A percentile compares a stretch with the other conserved stretches of the same genome.
phyloP scores from a whole-genome alignment of 805 yeast species.

The Sugiyamaella smithiae region DNA sequence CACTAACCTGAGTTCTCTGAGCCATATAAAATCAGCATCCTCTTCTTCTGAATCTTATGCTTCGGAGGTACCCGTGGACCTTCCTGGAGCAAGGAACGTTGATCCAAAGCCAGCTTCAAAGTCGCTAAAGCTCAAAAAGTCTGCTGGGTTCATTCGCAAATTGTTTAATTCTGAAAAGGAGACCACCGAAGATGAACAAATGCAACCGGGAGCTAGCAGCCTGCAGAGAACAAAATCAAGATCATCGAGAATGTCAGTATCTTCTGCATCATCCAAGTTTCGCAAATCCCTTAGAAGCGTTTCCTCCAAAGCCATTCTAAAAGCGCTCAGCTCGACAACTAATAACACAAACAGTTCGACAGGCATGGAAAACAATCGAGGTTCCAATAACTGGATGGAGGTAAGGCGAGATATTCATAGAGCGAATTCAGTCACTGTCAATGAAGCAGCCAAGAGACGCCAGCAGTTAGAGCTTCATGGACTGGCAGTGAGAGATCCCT shows the following conservation, averaged over 20 bases:
- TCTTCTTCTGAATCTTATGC: constrained; percentile 39
- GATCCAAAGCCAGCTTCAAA: constrained; percentile 11
- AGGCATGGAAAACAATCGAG: not conserved
- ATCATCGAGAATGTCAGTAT: constrained; percentile 21
- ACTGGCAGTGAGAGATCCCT: constrained; percentile 62
- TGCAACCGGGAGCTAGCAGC: not conserved
- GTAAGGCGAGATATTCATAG: constrained; percentile 63
- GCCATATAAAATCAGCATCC: constrained; percentile 81
- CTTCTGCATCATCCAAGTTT: constrained; percentile 17
- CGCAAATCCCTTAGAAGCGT: constrained; percentile 11
- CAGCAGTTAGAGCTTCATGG: constrained; percentile 50
- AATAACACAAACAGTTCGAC: not conserved
- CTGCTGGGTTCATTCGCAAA: constrained; percentile 30
- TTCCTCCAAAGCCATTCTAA: constrained; percentile 15
- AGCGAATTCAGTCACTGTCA: constrained; percentile 62
- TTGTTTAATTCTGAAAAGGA: constrained; percentile 20
- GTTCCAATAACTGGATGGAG: constrained; percentile 45
- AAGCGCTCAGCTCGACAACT: not conserved
- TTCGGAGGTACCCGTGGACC: constrained; percentile 22
- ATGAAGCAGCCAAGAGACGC: constrained; percentile 69
- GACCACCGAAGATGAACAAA: not conserved
- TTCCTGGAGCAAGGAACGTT: constrained; percentile 20
- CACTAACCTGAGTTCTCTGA: constrained; percentile 40
- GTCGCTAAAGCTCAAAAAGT: constrained; percentile 29
- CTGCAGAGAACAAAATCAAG: constrained; percentile 23